These are phyloP conservation scores for Mytilinidion resinicola DNA, from an alignment of 495 filamentous ascomycete genomes.

Conservation along the genomic window DNA sequence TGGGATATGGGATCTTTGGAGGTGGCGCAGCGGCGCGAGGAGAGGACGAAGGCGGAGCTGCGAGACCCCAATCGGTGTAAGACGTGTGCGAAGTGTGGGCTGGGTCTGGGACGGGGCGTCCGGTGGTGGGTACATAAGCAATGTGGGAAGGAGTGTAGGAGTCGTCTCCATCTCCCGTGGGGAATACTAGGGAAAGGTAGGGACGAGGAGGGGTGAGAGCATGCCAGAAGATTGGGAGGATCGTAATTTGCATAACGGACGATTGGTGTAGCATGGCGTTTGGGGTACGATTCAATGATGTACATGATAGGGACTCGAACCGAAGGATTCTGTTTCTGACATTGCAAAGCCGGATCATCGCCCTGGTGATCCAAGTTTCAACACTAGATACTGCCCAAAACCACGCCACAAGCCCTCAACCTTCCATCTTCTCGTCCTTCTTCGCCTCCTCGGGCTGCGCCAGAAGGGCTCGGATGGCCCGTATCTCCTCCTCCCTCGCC, in stretches of 20 bases:
- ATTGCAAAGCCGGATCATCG: too few relatives aligned
- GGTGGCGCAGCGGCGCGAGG: conserved; percentile 5
- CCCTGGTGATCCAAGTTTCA: too few relatives aligned
- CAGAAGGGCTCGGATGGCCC: too few relatives aligned
- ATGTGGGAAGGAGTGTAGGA: conserved; percentile 22
- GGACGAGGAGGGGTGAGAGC: neutral
- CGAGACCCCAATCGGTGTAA: neutral
- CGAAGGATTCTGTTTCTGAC: too few relatives aligned
- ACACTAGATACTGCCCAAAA: too few relatives aligned
- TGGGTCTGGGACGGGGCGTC: conserved; percentile 3
- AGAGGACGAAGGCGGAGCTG: conserved; percentile 15
- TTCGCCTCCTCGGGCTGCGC: too few relatives aligned
- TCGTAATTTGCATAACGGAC: neutral
- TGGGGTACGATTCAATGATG: too few relatives aligned
- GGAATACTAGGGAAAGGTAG: conserved; percentile 5
- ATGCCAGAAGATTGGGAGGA: neutral
- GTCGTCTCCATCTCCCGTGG: conserved; percentile 14
- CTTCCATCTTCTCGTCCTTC: too few relatives aligned
- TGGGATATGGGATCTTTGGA: neutral
- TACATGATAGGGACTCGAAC: neutral
- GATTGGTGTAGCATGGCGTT: neutral
- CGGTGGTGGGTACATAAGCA: conserved; percentile 23
- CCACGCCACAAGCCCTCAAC: too few relatives aligned
- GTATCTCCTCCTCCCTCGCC: too few relatives aligned
- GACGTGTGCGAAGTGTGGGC: conserved; percentile 7